Evolutionary conservation across 140 eudicot species (phyloP), one percentile per base, ranked within the genome.

Genomic region (Ambrosia hybrid): DNA sequence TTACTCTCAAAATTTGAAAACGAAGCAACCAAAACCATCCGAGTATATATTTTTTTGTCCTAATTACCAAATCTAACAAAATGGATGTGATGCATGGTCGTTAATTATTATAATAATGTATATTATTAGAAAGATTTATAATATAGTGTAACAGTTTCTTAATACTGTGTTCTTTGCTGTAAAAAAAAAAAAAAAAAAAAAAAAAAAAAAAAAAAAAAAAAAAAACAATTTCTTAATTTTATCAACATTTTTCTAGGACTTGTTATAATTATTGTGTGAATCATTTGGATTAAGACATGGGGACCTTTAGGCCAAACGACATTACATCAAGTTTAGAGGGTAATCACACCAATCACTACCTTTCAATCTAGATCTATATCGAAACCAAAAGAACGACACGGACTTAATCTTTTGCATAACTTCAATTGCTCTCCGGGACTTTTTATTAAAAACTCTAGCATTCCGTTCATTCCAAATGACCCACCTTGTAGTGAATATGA

Each of bases 11-110:
- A 26, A 6, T 41, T 39, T 57, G 38, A 21, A 51, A 51, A 41
- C 4, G 26, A 71, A 57, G 76, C 46, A 57, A 71, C 68, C 66
- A 6, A 57, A 57, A 48, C 12, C 13, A 59, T 45, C n/a, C 43
- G 57, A 26, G 56, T 43, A 17, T 60, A 53, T 33, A 30, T 15
- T 33, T 39, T 39, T 39, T 5, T 51, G 52, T 73, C 77, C 46
- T 61, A 62, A 49, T 61, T 61, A 49, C 77, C 36, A 48, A 73
- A 33, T 36, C 70, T 53, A 62, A 61, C 68, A 73, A 46, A n/a
- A 48, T 61, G 37, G 63, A 70, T 70, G 74, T 70, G 74, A 52
- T 53, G 55, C 39, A 68, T 53, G 51, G 5, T 63, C 34, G 6
- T n/a, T 69, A 36, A 36, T 30, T 26, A 51, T 68, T 21, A 21